Conservation (phyloP, 2,329 filamentous ascomycete species). For the Aspergillus fumigatiaffinis region DNA sequence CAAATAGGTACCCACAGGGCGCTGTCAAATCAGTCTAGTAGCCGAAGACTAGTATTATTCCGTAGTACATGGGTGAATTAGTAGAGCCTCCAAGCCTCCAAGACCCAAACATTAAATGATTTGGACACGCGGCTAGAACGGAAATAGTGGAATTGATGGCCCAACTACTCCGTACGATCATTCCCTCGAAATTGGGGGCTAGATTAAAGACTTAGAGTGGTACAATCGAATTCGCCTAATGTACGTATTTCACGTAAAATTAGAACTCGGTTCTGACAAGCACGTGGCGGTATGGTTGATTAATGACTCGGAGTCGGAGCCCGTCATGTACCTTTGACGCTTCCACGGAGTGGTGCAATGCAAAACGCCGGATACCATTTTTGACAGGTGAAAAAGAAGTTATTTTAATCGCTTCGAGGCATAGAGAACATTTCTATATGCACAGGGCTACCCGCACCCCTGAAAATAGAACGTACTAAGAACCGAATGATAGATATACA, state of each 20-base stretch:
- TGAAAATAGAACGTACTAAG: neutral
- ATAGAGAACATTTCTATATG: neutral
- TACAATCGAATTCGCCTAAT: neutral
- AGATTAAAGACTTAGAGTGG: neutral
- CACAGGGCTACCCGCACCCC: neutral
- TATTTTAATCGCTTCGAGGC: neutral
- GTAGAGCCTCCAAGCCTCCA: too few relatives aligned
- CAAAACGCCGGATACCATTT: neutral
- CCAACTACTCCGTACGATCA: neutral
- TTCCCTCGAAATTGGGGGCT: neutral
- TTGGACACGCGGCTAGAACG: neutral
- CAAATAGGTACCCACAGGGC: neutral
- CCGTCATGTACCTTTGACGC: neutral
- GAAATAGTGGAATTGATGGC: neutral
- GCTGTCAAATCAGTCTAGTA: neutral
- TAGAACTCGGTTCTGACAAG: neutral
- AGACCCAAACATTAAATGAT: neutral
- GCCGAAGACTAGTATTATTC: too few relatives aligned
- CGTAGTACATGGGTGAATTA: too few relatives aligned
- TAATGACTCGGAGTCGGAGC: neutral
- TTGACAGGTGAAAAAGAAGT: neutral
- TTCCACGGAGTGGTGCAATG: neutral
- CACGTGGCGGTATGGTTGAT: neutral
- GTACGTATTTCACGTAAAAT: neutral
- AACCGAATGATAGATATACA: neutral